These are phyloP conservation scores for Trametes pubescens DNA, from an alignment of 1,284 basidiomycete species.

Conservation along the genomic window DNA sequence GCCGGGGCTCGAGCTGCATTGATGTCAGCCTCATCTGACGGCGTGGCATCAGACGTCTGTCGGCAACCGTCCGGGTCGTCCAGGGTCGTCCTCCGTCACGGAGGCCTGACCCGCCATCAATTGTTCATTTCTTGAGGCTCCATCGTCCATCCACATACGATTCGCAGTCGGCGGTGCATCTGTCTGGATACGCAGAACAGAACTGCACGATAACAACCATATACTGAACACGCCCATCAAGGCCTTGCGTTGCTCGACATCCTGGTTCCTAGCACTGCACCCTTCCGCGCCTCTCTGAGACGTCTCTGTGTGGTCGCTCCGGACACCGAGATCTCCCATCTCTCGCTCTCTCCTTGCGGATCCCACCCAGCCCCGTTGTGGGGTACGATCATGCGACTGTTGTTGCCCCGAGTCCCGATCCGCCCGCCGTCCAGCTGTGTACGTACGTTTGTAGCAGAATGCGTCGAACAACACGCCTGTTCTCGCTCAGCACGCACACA, in stretches of 20 bases:
- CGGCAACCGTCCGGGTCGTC: conserved; percentile 8
- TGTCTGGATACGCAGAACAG: conserved; percentile 20
- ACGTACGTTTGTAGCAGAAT: not conserved
- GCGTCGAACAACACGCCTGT: not conserved
- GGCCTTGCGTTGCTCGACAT: conserved; percentile 3
- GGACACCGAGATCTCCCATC: conserved; percentile 10
- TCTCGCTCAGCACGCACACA: conserved; percentile 1
- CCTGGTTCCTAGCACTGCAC: not conserved
- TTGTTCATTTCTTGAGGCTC: conserved; percentile 11
- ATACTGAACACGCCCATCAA: conserved; percentile 23
- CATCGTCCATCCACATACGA: conserved; percentile 3
- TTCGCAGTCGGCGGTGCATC: conserved; percentile 5
- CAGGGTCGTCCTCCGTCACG: conserved; percentile 8
- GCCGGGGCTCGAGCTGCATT: not conserved
- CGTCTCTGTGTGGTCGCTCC: conserved; percentile 4
- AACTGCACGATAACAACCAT: not conserved
- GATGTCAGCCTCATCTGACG: conserved; percentile 7
- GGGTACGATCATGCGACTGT: conserved; percentile 14
- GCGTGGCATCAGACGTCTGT: conserved; percentile 23
- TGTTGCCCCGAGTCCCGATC: conserved; percentile 13
- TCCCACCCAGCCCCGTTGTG: conserved; percentile 8
- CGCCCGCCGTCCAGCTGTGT: conserved; percentile 7
- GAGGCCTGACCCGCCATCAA: conserved; percentile 7
- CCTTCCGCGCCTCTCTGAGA: not conserved
- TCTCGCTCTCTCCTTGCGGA: conserved; percentile 9